Evolutionary conservation across 768 basidiomycete genomes (phyloP).

Genomic region (Mycena rosella): DNA sequence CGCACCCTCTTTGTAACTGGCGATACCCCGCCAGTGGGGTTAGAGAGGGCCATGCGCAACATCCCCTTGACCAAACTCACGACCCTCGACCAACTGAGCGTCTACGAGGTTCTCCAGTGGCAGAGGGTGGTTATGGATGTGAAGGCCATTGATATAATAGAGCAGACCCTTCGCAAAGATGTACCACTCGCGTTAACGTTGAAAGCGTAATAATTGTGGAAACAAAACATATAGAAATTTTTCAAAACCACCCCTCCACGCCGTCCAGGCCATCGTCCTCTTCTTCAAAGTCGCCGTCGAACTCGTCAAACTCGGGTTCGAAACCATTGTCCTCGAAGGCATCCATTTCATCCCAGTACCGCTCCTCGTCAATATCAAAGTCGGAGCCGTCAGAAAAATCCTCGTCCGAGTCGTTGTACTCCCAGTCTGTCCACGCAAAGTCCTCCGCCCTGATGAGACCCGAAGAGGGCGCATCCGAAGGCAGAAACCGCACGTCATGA

Average conservation of each 20-base stretch:
- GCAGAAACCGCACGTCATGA: constrained; percentile 18
- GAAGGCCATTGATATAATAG: constrained; percentile 84
- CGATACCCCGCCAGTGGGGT: constrained; percentile 62
- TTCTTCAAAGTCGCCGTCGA: constrained; percentile 36
- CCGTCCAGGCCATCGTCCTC: constrained; percentile 15
- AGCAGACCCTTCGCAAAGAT: constrained; percentile 69
- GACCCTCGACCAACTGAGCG: constrained; percentile 74
- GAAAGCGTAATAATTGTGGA: constrained; percentile 3
- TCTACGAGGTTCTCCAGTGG: constrained; percentile 90
- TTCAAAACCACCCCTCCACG: constrained; percentile 11
- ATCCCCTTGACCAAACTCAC: constrained; percentile 75
- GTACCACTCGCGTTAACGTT: constrained; percentile 43
- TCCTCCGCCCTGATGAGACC: constrained; percentile 23
- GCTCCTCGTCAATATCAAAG: too few relatives aligned
- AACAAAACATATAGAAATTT: background rate
- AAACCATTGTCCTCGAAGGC: constrained; percentile 30
- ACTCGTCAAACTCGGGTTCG: constrained; percentile 33
- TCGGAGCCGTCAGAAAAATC: constrained; percentile 18
- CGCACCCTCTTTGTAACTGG: constrained; percentile 87
- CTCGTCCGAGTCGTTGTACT: background rate
- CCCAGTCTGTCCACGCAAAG: constrained; percentile 4
- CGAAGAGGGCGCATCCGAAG: constrained; percentile 1
- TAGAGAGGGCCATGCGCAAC: constrained; percentile 77
- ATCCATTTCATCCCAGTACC: background rate
- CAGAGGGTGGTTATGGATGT: constrained; percentile 85